Evolutionary conservation across 257 asterid species (phyloP), one percentile per base, ranked within the genome.

Genomic region (Phtheirospermum japonicum): DNA sequence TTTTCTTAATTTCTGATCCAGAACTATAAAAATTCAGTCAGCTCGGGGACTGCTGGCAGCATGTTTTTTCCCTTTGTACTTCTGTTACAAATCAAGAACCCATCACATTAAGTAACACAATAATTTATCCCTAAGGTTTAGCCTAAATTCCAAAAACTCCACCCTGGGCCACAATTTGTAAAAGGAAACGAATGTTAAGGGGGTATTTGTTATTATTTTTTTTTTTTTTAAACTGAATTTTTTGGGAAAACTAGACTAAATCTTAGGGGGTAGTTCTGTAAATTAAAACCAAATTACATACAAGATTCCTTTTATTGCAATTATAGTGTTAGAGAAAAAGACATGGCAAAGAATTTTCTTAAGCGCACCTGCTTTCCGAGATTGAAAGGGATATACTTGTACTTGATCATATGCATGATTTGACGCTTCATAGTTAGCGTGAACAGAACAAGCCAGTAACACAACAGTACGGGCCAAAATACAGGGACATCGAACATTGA

Each of bases 341-440:
- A 46, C n/a, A 7, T 2, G 18, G 31, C 10, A 51, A 53, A 26
- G 59, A 26, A 4, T 5, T 23, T 17, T 8, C 23, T 65, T 1
- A 57, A 66, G 63, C 65, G 62, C 65, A 88, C 98, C 96, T 90
- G 96, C 68, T 90, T 90, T 32, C 98, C 98, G 31, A 82, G 61
- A 75, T 71, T 90, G 64, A 90, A 84, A 3, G 98, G 98, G 49
- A 90, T 60, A 60, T 90, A 90, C 75, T 59, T 90, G 83, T 88
- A 85, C 75, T 90, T 90, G 54, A 90, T 71, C 98, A 90, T 90
- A 82, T 90, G 98, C 81, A 80, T 70, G 73, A 88, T 84, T 74
- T 88, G 98, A 55, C 96, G 88, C 79, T 83, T 90, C 98, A 90
- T 88, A 33, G 98, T 90, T 23, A 90, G 89, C 63, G 75, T 80